Conservation (phyloP, 441 rosid genomes). For the Eruca vesicaria region DNA sequence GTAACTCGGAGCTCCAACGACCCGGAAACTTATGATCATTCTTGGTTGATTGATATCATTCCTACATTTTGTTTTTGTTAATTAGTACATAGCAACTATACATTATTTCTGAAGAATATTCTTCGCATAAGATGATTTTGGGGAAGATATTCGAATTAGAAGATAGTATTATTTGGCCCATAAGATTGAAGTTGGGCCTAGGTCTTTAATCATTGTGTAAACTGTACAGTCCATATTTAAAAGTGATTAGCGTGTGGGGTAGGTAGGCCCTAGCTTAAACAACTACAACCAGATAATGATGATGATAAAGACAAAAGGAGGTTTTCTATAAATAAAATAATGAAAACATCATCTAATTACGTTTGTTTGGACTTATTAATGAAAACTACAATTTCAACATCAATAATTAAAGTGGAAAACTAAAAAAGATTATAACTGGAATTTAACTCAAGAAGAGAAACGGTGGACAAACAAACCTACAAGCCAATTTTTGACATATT, state of each 20-base stretch:
- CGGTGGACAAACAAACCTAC: neutral
- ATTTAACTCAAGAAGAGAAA: conserved; percentile 17
- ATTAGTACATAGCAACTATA: neutral
- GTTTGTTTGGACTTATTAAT: neutral
- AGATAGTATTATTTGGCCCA: neutral
- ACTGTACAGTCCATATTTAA: neutral
- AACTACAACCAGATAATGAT: neutral
- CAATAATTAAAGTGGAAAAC: conserved; percentile 8
- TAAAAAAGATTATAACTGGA: neutral
- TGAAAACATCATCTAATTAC: neutral
- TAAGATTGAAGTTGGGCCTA: neutral
- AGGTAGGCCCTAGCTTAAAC: neutral
- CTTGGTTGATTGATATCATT: neutral
- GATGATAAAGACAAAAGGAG: neutral
- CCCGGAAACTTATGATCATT: conserved; percentile 3
- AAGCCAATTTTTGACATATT: neutral
- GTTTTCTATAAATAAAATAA: neutral
- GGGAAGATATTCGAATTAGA: too few species aligned
- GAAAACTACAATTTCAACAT: conserved; percentile 7
- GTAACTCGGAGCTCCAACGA: conserved; percentile 18
- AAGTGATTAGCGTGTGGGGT: neutral
- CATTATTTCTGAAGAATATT: too few species aligned
- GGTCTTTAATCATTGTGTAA: neutral
- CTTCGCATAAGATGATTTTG: too few species aligned
- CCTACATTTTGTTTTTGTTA: neutral